phyloP scores from a whole-genome alignment of 139 green algal genomes.

The Trebouxia sp. region DNA sequence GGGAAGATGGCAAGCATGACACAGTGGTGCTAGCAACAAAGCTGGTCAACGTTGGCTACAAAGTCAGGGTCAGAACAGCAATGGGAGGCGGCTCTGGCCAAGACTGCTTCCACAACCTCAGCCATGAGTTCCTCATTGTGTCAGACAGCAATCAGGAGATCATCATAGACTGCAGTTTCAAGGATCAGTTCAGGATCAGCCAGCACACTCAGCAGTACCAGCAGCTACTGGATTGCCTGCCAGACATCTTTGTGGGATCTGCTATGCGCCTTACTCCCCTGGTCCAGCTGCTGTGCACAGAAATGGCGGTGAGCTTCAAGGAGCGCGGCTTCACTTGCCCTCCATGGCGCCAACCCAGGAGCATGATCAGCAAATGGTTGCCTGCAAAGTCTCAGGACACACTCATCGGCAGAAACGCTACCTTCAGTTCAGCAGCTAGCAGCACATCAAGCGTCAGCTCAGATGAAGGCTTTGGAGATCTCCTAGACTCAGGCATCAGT shows the following conservation, averaged over 20 bases:
- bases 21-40: constrained; percentile 48
- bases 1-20: constrained; percentile 49
- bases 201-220: constrained; percentile 43
- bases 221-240: constrained; percentile 48
- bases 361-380: constrained; percentile 67
- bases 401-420: background rate
- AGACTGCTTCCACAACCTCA: constrained; percentile 53
- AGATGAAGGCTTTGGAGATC: background rate
- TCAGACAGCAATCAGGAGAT: constrained; percentile 25
- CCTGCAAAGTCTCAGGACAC: constrained; percentile 37
- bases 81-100: constrained; percentile 48
- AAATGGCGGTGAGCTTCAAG: constrained; percentile 57
- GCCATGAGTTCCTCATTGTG: constrained; percentile 57
- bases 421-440: background rate
- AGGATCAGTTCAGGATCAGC: constrained; percentile 59
- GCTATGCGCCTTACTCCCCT: constrained; percentile 40
- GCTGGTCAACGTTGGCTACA: constrained; percentile 47
- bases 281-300: constrained; percentile 53
- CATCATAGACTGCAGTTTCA: constrained; percentile 51
- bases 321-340: constrained; percentile 43
- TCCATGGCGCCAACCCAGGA: constrained; percentile 55
- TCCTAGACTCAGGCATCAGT: background rate
- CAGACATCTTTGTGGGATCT: constrained; percentile 57
- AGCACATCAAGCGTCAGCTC: background rate
- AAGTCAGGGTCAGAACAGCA: constrained; percentile 44